Evolutionary conservation across 2,329 filamentous ascomycete species (phyloP).

Genomic region (Claviceps monticola): DNA sequence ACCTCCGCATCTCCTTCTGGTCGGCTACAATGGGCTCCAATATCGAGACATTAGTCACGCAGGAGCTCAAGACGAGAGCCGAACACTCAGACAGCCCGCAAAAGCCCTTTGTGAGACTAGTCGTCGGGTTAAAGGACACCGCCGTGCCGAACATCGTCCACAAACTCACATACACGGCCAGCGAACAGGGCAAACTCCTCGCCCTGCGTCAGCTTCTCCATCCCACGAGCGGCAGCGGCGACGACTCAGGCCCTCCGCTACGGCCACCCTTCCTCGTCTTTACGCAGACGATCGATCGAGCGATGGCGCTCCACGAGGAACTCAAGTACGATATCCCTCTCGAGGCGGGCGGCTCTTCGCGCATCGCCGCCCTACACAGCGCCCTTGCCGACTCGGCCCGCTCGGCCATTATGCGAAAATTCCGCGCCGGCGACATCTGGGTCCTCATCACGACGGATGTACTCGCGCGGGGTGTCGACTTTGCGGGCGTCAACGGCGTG

Average conservation of each 20-base stretch:
- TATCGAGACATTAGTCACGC: constrained; percentile 64
- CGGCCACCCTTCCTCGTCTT: constrained; percentile 90
- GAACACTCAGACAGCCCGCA: constrained; percentile 20
- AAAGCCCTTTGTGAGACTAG: constrained; percentile 59
- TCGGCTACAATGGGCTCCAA: constrained; percentile 95
- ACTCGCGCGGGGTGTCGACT: constrained; percentile 82
- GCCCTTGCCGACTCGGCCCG: constrained; percentile 65
- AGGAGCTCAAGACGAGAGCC: constrained; percentile 47
- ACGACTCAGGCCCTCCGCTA: constrained; percentile 44
- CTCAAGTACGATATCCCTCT: constrained; percentile 88
- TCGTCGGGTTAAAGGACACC: constrained; percentile 93
- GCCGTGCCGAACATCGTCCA: constrained; percentile 87
- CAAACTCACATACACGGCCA: constrained; percentile 79
- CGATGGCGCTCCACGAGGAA: constrained; percentile 75
- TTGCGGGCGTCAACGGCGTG: constrained; percentile 86
- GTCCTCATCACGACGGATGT: constrained; percentile 93
- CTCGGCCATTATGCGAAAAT: constrained; percentile 71
- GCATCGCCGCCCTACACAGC: constrained; percentile 84
- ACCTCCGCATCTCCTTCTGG: constrained; percentile 72
- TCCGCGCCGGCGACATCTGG: constrained; percentile 89
- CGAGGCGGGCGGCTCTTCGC: constrained; percentile 68
- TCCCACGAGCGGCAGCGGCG: constrained; percentile 40
- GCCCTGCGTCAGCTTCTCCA: constrained; percentile 81
- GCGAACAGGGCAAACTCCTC: constrained; percentile 84
- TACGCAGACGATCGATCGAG: constrained; percentile 87